Percentiles rank a stretch among this genome's conserved stretches.
phyloP scores from a whole-genome alignment of 2,329 filamentous ascomycete genomes.

The Hymenoscyphus scutula region DNA sequence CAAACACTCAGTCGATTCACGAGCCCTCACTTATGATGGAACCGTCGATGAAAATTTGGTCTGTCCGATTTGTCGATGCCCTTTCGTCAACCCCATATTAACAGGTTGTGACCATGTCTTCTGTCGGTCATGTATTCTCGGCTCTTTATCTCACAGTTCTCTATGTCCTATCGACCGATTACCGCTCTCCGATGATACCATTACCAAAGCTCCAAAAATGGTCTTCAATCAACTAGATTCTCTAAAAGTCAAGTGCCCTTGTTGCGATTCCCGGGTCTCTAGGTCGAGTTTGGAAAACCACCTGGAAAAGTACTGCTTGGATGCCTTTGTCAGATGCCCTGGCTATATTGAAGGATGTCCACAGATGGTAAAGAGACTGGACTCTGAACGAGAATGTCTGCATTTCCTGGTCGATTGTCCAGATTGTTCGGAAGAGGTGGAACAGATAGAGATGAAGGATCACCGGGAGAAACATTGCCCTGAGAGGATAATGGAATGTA shows the following conservation, averaged over 20 bases:
- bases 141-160: slow-evolving; percentile 42
- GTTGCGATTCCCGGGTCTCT: slow-evolving; percentile 50
- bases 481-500: slow-evolving; percentile 34
- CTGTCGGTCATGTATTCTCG: slow-evolving; percentile 55
- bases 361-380: slow-evolving; percentile 50
- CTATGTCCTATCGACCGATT: slow-evolving; percentile 60
- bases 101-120: slow-evolving; percentile 65
- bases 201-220: slow-evolving; percentile 40
- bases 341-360: slow-evolving; percentile 43
- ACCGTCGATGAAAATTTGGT: slow-evolving; percentile 40
- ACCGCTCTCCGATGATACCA: slow-evolving; percentile 39
- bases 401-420: slow-evolving; percentile 52
- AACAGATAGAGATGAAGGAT: slow-evolving; percentile 48
- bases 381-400: slow-evolving; percentile 51
- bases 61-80: slow-evolving; percentile 53
- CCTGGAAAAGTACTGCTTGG: slow-evolving; percentile 55
- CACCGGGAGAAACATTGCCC: slow-evolving; percentile 49
- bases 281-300: slow-evolving; percentile 57
- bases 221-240: slow-evolving; percentile 60
- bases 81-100: slow-evolving; percentile 59
- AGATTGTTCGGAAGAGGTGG: slow-evolving; percentile 48
- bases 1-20: slow-evolving; percentile 34
- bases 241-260: slow-evolving; percentile 58
- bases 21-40: slow-evolving; percentile 38
- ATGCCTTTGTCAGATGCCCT: slow-evolving; percentile 55